Conservation (phyloP, 345 rosid species). For the Combretum micranthum region DNA sequence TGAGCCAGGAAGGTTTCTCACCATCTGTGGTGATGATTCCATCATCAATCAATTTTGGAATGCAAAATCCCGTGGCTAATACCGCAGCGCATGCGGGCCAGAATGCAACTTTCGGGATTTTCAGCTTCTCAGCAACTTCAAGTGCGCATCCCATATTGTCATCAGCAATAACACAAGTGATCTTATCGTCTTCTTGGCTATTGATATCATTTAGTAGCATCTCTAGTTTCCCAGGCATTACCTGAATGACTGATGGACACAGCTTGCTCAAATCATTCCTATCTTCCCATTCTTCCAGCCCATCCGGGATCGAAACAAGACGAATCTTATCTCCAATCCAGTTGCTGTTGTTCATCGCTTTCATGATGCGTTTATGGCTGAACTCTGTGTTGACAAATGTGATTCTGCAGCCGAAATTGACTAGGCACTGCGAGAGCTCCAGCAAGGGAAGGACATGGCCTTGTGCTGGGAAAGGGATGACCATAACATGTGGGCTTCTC, state of each 20-base stretch:
- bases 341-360: background rate
- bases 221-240: constrained; percentile 13
- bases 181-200: background rate
- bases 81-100: constrained; percentile 7
- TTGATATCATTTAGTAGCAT: constrained; percentile 4
- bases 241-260: background rate
- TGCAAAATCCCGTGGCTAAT: constrained; percentile 2
- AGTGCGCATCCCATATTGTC: constrained; percentile 6
- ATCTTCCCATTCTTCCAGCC: constrained; percentile 7
- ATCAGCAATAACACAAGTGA: constrained; percentile 10
- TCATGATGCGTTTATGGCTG: constrained; percentile 8
- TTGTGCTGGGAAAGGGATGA: constrained; percentile 25
- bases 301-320: constrained; percentile 6
- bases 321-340: constrained; percentile 1
- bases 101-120: constrained; percentile 7
- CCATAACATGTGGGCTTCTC: constrained; percentile 15
- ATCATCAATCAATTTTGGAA: constrained; percentile 6
- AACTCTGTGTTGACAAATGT: constrained; percentile 26
- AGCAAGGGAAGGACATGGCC: constrained; percentile 30
- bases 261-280: constrained; percentile 8
- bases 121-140: constrained; percentile 8
- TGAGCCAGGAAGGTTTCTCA: background rate
- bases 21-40: constrained; percentile 6
- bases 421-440: constrained; percentile 26
- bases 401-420: constrained; percentile 26